Evolutionary conservation across 2,329 filamentous ascomycete species (phyloP).

Genomic region (Fusarium sp.): DNA sequence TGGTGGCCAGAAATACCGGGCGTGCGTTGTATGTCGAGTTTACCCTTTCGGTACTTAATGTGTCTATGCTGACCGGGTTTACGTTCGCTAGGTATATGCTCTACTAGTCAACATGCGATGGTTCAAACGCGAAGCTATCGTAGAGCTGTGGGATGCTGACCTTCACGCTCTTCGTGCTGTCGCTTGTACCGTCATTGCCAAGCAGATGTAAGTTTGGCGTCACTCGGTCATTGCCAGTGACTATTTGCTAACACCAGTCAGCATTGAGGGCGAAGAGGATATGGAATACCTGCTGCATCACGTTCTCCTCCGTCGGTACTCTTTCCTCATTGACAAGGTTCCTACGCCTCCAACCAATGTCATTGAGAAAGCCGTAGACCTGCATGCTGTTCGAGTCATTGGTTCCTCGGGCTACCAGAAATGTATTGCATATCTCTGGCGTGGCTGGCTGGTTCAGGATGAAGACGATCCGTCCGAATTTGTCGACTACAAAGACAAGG

Average conservation of each 20-base stretch:
- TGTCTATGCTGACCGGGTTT: not conserved
- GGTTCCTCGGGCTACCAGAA: slow-evolving; percentile 95
- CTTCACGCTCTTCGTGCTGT: slow-evolving; percentile 80
- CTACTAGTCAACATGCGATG: slow-evolving; percentile 75
- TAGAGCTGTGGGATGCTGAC: slow-evolving; percentile 93
- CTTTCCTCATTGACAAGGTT: slow-evolving; percentile 76
- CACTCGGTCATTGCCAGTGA: not conserved
- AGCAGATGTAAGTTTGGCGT: slow-evolving; percentile 64
- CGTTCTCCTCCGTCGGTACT: slow-evolving; percentile 87
- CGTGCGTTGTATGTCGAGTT: slow-evolving; percentile 70
- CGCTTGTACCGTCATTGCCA: slow-evolving; percentile 92
- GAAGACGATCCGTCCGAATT: slow-evolving; percentile 91
- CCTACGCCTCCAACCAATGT: slow-evolving; percentile 83
- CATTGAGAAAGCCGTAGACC: slow-evolving; percentile 90
- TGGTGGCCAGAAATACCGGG: slow-evolving; percentile 75
- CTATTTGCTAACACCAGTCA: slow-evolving; percentile 45
- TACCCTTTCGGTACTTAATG: not conserved
- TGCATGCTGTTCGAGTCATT: slow-evolving; percentile 89
- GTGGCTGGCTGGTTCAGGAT: slow-evolving; percentile 96
- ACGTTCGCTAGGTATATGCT: slow-evolving; percentile 66
- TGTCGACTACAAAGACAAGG: slow-evolving; percentile 84
- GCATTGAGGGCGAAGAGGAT: slow-evolving; percentile 87
- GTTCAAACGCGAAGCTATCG: slow-evolving; percentile 80
- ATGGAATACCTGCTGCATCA: slow-evolving; percentile 79
- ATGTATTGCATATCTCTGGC: slow-evolving; percentile 92